Base-by-base conservation (phyloP, 257 asterid genomes). In the Penstemon davidsonii region DNA sequence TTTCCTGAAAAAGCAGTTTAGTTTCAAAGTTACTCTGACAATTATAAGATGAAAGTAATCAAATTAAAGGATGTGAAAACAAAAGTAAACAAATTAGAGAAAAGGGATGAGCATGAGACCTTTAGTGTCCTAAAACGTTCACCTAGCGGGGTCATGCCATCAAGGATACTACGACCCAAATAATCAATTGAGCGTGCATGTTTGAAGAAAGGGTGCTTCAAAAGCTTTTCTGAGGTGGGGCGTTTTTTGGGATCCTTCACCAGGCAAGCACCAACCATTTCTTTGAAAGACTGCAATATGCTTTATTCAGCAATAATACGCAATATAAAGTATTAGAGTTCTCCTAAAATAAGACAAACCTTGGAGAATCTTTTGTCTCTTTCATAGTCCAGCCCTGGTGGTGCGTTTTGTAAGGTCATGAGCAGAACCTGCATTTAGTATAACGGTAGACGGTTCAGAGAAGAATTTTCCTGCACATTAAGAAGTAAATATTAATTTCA, bases 211-310 rank as follows among this genome's bases (percentile, higher is more conserved):
- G 88, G 85, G 76, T 91, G 99, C 82, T 94, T 94, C 88, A 94
- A 79, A 80, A 94, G 98, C 86, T 94, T 91, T 75, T 94, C 98
- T 0, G 99, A 75, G 62, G 89, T 83, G 7, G 99, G 99, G 18
- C 98, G 98, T 81, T 94, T 94, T 80, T 94, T 94, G 12, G 99
- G 97, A 85, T 94, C 99, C 87, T 94, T 94, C 50, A 94, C 99
- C 82, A 94, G 85, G 88, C 99, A 94, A 70, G 99, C 92, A 75
- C 95, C 96, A 51, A 91, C 95, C 85, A 94, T 60, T 76, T 94
- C 99, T 83, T 77, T 94, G 85, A 94, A 94, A 62, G 96, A 86
- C 98, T 94, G 89, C 79, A 79, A 73, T 67, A 55, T 67, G 63
- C 52, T 56, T 64, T 75, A 57, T 72, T 81, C 78, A 80, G 79